A percentile compares a stretch with the other conserved stretches of the same genome.
Conservation (phyloP, 1,284 basidiomycete genomes). For the Cutaneotrichosporon sp. region DNA sequence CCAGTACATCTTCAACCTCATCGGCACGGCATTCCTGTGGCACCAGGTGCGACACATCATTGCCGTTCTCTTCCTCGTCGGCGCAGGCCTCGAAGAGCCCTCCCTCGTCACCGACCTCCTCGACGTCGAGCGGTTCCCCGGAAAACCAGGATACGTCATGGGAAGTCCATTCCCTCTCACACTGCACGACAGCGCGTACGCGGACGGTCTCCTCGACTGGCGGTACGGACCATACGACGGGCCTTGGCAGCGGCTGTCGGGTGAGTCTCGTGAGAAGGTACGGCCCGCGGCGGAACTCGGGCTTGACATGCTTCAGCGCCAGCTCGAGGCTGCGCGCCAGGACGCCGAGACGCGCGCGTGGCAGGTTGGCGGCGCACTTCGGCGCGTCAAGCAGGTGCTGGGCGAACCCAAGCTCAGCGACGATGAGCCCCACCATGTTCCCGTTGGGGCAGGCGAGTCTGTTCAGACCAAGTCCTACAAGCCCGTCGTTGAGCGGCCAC, state of each 20-base stretch:
- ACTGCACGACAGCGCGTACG: slow-evolving; percentile 84
- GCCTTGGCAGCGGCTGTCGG: slow-evolving; percentile 15
- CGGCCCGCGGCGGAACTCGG: slow-evolving; percentile 24
- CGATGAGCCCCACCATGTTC: background rate
- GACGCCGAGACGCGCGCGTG: slow-evolving; percentile 54
- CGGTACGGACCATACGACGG: slow-evolving; percentile 56
- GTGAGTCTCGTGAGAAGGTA: slow-evolving; percentile 15
- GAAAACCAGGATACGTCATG: slow-evolving; percentile 89
- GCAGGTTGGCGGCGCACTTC: slow-evolving; percentile 53
- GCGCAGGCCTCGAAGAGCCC: slow-evolving; percentile 71
- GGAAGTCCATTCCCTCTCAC: slow-evolving; percentile 84
- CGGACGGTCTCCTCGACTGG: slow-evolving; percentile 64
- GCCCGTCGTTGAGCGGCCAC: slow-evolving; percentile 60
- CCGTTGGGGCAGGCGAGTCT: slow-evolving; percentile 64
- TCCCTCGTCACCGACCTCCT: slow-evolving; percentile 67
- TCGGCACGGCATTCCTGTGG: slow-evolving; percentile 87
- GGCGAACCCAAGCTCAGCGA: background rate
- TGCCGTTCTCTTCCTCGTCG: slow-evolving; percentile 84
- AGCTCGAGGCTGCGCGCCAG: slow-evolving; percentile 29
- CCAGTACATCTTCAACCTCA: slow-evolving; percentile 72
- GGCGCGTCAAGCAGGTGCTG: slow-evolving; percentile 19
- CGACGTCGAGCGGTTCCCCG: slow-evolving; percentile 56
- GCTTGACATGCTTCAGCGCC: slow-evolving; percentile 34
- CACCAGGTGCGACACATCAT: slow-evolving; percentile 98
- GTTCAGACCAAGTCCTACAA: slow-evolving; percentile 61